These are phyloP conservation scores for Zizania latifolia DNA, from an alignment of 176 grass and related monocot genomes.

Conservation along the genomic window DNA sequence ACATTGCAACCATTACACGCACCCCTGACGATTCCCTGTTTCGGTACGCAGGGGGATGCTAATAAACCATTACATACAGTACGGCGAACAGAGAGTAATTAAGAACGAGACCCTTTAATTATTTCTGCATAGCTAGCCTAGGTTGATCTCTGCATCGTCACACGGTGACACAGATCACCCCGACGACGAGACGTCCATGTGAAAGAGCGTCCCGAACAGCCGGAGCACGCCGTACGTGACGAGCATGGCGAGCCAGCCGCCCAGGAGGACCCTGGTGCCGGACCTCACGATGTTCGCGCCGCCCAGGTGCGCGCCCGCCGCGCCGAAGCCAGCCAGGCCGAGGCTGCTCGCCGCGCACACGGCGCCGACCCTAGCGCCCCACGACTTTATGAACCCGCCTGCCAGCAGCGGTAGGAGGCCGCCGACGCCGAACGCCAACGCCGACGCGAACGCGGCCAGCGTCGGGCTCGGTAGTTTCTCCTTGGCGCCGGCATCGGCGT, in stretches of 20 bases:
- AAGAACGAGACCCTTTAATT: background rate
- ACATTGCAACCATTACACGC: background rate
- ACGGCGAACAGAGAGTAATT: background rate
- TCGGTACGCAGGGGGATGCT: background rate
- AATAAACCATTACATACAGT: background rate
- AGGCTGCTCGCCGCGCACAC: slow-evolving; percentile 56
- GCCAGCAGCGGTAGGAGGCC: slow-evolving; percentile 61
- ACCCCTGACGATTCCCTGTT: background rate
- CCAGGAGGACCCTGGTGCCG: slow-evolving; percentile 52
- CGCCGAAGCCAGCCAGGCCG: slow-evolving; percentile 61
- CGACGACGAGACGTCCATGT: slow-evolving; percentile 39
- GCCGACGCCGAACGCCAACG: slow-evolving; percentile 66
- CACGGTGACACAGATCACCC: background rate
- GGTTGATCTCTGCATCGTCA: background rate
- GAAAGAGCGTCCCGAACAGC: slow-evolving; percentile 42
- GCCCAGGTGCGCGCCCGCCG: slow-evolving; percentile 52
- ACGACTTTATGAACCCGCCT: slow-evolving; percentile 45
- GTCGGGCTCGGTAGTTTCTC: slow-evolving; percentile 60
- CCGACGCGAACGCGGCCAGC: slow-evolving; percentile 64
- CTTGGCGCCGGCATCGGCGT: background rate
- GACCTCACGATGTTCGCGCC: slow-evolving; percentile 42
- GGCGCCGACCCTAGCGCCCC: slow-evolving; percentile 29
- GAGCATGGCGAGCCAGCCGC: slow-evolving; percentile 85
- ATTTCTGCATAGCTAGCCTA: background rate
- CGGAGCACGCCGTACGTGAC: slow-evolving; percentile 73